Percentiles rank a stretch among this genome's conserved stretches.
Conservation (phyloP, 768 basidiomycete genomes). For the Boletus vermiculosoides region DNA sequence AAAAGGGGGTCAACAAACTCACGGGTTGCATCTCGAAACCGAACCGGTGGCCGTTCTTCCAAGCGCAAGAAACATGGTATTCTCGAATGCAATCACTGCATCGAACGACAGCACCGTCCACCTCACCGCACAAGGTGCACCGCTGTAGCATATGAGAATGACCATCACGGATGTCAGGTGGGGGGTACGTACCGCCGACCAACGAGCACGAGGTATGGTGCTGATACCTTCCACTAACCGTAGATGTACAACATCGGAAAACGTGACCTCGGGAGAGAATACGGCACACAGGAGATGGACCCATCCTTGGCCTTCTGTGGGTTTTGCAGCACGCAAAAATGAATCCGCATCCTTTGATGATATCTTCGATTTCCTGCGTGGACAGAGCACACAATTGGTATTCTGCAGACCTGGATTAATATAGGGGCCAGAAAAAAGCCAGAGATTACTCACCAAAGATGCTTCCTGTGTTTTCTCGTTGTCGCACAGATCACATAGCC, state of each 20-base stretch:
- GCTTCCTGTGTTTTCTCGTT: conserved; percentile 82
- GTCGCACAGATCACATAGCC: conserved; percentile 86
- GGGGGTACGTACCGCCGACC: conserved; percentile 60
- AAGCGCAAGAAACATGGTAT: conserved; percentile 90
- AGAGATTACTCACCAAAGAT: conserved; percentile 57
- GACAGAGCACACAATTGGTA: conserved; percentile 84
- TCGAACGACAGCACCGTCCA: conserved; percentile 75
- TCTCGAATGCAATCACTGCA: conserved; percentile 81
- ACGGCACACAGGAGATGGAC: conserved; percentile 87
- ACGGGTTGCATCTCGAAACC: conserved; percentile 92
- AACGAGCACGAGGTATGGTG: conserved; percentile 65
- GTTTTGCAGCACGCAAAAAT: conserved; percentile 78
- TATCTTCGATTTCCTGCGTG: conserved; percentile 40
- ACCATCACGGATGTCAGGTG: not conserved
- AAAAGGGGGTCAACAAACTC: conserved; percentile 25
- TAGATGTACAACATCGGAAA: conserved; percentile 70
- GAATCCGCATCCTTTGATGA: conserved; percentile 53
- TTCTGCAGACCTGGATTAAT: conserved; percentile 45
- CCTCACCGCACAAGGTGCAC: conserved; percentile 71
- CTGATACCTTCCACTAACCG: conserved; percentile 86
- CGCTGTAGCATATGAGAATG: conserved; percentile 42
- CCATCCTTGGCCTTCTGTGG: conserved; percentile 93
- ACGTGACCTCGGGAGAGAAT: conserved; percentile 82
- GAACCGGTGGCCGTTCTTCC: conserved; percentile 78
- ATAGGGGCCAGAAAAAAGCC: not conserved